phyloP scores from a whole-genome alignment of 1,284 basidiomycete species.

The Papiliotrema nemorosa region DNA sequence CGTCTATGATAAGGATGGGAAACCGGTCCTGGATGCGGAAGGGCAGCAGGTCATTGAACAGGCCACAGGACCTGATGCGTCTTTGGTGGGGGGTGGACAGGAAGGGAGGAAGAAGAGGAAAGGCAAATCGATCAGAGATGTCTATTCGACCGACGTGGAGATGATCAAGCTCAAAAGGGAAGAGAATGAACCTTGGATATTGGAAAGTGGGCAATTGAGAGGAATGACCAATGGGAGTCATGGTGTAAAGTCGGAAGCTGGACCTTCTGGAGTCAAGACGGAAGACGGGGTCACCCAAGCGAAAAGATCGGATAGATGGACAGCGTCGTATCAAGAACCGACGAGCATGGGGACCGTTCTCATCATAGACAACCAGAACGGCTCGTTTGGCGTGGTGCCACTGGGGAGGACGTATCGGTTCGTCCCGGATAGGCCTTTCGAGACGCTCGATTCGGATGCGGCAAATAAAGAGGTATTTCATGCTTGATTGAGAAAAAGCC shows the following conservation, averaged over 20 bases:
- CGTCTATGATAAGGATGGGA: constrained; percentile 38
- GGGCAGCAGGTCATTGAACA: constrained; percentile 34
- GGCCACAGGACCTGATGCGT: constrained; percentile 35
- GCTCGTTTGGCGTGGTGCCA: constrained; percentile 39
- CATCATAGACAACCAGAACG: constrained; percentile 36
- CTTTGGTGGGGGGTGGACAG: constrained; percentile 28
- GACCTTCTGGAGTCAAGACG: background rate
- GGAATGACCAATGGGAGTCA: constrained; percentile 15
- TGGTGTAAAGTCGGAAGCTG: background rate
- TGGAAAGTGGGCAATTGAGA: constrained; percentile 28
- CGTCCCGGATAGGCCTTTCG: constrained; percentile 42
- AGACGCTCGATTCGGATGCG: constrained; percentile 39
- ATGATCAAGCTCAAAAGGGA: constrained; percentile 40
- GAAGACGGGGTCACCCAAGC: background rate
- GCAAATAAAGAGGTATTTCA: constrained; percentile 46
- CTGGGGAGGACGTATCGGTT: constrained; percentile 42
- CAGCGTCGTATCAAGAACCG: constrained; percentile 37
- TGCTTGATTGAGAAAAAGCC: too few species aligned
- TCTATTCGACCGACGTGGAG: constrained; percentile 41
- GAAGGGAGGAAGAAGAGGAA: constrained; percentile 17
- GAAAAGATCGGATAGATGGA: constrained; percentile 38
- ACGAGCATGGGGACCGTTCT: constrained; percentile 32
- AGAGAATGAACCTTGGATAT: constrained; percentile 43
- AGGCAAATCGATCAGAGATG: constrained; percentile 35
- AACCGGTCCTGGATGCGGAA: constrained; percentile 36